Evolutionary conservation across 2,329 filamentous ascomycete genomes (phyloP).

Genomic region (Achaetomium macrosporum): DNA sequence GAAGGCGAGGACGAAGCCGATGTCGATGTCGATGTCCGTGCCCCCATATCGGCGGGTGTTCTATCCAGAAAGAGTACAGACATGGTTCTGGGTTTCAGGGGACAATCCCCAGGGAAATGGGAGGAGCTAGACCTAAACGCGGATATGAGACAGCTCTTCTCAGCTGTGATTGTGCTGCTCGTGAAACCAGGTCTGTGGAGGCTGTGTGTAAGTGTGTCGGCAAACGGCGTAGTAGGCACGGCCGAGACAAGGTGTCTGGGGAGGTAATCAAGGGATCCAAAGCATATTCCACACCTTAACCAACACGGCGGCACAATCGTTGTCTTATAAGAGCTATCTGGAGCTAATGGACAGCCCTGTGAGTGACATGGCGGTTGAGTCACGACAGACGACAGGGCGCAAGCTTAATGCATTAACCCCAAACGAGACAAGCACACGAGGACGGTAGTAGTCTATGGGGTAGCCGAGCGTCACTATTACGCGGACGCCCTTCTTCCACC

Average conservation of each 20-base stretch:
- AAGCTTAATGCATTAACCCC: not conserved
- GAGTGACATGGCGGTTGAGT: constrained; percentile 8
- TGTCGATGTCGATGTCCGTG: not conserved
- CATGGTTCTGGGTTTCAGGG: not conserved
- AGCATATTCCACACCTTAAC: not conserved
- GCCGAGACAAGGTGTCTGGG: not conserved
- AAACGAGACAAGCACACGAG: too few species aligned
- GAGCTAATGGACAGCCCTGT: not conserved
- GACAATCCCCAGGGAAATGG: too few species aligned
- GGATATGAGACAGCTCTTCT: not conserved
- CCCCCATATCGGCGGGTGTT: not conserved
- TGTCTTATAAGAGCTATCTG: constrained; percentile 1
- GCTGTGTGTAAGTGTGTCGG: not conserved
- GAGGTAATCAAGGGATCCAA: too few species aligned
- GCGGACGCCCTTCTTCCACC: constrained; percentile 10
- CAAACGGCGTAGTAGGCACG: not conserved
- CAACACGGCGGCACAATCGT: not conserved
- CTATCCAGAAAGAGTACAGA: not conserved
- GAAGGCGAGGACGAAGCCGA: not conserved
- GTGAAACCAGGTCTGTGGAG: not conserved
- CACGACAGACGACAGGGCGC: constrained; percentile 7
- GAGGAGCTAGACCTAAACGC: not conserved
- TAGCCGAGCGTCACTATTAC: constrained; percentile 8
- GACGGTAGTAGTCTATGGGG: not conserved
- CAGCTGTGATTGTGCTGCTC: not conserved